Conservation (phyloP, 2,329 filamentous ascomycete species). For the Sporothrix brasiliensis region DNA sequence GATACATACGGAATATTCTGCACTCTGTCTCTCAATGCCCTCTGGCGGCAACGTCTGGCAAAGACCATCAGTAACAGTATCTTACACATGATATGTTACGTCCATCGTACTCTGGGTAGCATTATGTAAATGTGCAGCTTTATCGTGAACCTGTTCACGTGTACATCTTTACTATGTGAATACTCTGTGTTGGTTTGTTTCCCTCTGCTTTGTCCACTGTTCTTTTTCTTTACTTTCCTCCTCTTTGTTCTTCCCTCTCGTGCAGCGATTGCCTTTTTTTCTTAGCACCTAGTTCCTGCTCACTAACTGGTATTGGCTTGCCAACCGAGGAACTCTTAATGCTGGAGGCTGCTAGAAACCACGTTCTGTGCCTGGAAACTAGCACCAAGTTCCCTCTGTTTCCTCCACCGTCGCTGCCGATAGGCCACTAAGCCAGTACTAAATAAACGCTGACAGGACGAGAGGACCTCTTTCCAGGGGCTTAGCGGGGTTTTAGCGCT, state of each 20-base stretch:
- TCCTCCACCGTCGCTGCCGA: not conserved
- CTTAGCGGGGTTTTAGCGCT: slow-evolving; percentile 13
- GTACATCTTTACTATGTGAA: not conserved
- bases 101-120: not conserved
- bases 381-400: not conserved
- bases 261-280: not conserved
- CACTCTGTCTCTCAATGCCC: not conserved
- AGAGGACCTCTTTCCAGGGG: not conserved
- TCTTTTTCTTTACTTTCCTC: not conserved
- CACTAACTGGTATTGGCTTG: not conserved
- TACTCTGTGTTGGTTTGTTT: too few relatives aligned
- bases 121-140: not conserved
- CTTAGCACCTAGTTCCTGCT: not conserved
- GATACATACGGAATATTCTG: not conserved
- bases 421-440: too few relatives aligned
- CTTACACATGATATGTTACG: too few relatives aligned
- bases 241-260: not conserved
- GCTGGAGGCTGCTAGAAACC: not conserved
- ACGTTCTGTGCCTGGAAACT: not conserved
- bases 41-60: too few relatives aligned
- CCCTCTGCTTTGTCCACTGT: not conserved
- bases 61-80: too few relatives aligned
- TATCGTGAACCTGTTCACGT: not conserved
- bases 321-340: slow-evolving; percentile 9
- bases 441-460: not conserved